Base-by-base conservation (phyloP, 495 filamentous ascomycete genomes). In the Aspergillus sclerotiicarbonarius region DNA sequence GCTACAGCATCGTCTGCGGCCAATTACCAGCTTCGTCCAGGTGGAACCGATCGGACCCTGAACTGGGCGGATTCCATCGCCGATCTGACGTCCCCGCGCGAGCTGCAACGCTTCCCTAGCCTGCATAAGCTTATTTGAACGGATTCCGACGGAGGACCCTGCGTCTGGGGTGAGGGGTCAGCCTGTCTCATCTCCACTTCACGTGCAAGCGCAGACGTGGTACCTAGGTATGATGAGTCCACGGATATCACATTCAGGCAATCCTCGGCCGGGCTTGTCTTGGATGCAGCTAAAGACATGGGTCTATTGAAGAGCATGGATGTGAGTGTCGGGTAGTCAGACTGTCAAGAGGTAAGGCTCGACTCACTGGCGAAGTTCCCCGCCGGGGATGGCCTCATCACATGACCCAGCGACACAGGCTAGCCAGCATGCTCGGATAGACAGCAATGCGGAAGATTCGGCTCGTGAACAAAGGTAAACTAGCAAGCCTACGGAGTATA, bases 141-240 rank as follows among this genome's bases (percentile, higher is more conserved):
- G 25, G 51, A 43, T n/a, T 21, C 19, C 46, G 29, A 43, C 31
- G 33, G 51, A 39, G 51, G 33, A 41, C 19, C 37, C 37, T 41
- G 37, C 5, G 37, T n/a, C 12, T 12, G 37, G 37, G 13, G 15
- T 5, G 4, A 15, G 19, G 51, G 31, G 32, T 56, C 53, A 20
- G 29, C 45, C 21, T 43, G 32, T 49, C 46, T 49, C 43, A 19
- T 32, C 53, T 48, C 41, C 53, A 47, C 53, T 47, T 55, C 53
- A 56, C 53, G n/a, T 56, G 53, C 18, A n/a, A 35, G 43, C 29
- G 13, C n/a, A 6, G 20, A 30, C 29, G 46, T n/a, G 15, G 20
- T n/a, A 13, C 20, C 46, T 25, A 30, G 46, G 46, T 30, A 49
- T 25, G 45, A 48, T 37, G 37, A n/a, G 13, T 41, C 33, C 8